Evolutionary conservation across 306 rosid species (phyloP).

Genomic region (Acmispon strigosus): DNA sequence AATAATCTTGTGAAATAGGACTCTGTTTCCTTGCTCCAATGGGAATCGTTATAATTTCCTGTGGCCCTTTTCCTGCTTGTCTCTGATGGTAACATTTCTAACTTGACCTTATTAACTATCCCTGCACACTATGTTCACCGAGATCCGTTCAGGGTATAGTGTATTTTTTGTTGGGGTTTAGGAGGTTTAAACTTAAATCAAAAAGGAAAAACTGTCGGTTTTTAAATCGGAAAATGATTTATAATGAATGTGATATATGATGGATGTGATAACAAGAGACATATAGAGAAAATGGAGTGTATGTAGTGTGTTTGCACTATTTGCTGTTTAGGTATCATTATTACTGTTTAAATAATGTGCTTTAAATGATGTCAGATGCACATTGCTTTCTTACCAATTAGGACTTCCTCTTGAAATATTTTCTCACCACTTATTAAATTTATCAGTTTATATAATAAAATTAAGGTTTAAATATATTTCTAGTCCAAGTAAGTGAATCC

Average conservation of each 20-base stretch:
- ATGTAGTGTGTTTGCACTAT: too few species aligned
- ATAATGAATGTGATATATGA: too few species aligned
- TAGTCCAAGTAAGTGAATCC: too few species aligned
- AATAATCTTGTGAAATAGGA: constrained; percentile 54
- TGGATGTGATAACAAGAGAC: too few species aligned
- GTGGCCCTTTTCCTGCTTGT: constrained; percentile 24
- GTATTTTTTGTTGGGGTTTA: background rate
- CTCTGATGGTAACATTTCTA: background rate
- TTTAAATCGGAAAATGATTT: too few species aligned
- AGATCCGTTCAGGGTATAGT: background rate
- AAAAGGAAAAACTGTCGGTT: too few species aligned
- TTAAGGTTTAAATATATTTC: too few species aligned
- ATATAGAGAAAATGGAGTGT: too few species aligned
- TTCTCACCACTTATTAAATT: background rate
- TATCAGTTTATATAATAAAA: background rate
- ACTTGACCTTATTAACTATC: background rate
- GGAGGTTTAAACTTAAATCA: background rate
- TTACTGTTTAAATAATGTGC: background rate
- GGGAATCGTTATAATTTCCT: constrained; percentile 39
- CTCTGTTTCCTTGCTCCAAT: constrained; percentile 41
- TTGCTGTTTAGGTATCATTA: too few species aligned
- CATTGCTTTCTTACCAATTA: background rate
- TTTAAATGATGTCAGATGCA: background rate
- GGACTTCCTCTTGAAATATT: background rate
- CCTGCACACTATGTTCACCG: background rate